Percentiles rank a stretch among this genome's conserved stretches.
Conservation (phyloP, 2,329 filamentous ascomycete species). For the Pestalotiopsis sp. region DNA sequence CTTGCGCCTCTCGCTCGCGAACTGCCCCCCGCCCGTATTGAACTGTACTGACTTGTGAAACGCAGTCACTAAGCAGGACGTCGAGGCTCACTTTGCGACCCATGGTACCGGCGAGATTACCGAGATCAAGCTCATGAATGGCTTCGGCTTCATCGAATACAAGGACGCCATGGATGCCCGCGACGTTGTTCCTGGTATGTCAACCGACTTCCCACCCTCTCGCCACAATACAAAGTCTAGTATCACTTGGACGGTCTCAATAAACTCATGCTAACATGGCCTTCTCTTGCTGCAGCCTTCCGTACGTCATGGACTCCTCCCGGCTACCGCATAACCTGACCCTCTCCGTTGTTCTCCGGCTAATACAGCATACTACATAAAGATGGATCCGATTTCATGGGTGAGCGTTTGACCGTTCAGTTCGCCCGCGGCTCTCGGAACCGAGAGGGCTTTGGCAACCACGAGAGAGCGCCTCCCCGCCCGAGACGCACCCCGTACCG, state of each 20-base stretch:
- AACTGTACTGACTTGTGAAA: neutral
- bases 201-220: conserved; percentile 10
- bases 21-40: neutral
- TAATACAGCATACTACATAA: conserved; percentile 39
- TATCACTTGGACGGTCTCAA: conserved; percentile 17
- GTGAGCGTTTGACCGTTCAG: conserved; percentile 94
- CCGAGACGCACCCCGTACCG: conserved; percentile 92
- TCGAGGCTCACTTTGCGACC: conserved; percentile 92
- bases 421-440: conserved; percentile 85
- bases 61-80: conserved; percentile 81
- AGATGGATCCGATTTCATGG: conserved; percentile 99
- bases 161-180: conserved; percentile 97
- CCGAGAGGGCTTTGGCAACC: conserved; percentile 50
- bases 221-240: neutral
- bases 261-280: conserved; percentile 16
- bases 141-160: conserved; percentile 99
- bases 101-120: conserved; percentile 97
- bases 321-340: conserved; percentile 33
- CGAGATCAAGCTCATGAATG: conserved; percentile 99
- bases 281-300: conserved; percentile 50
- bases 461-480: conserved; percentile 65
- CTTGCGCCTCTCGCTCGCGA: neutral
- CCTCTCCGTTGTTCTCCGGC: conserved; percentile 30
- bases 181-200: conserved; percentile 94
- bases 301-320: conserved; percentile 51